Conservation (phyloP, 192 early-diverging fungal species). For the Backusella tuberculispora region DNA sequence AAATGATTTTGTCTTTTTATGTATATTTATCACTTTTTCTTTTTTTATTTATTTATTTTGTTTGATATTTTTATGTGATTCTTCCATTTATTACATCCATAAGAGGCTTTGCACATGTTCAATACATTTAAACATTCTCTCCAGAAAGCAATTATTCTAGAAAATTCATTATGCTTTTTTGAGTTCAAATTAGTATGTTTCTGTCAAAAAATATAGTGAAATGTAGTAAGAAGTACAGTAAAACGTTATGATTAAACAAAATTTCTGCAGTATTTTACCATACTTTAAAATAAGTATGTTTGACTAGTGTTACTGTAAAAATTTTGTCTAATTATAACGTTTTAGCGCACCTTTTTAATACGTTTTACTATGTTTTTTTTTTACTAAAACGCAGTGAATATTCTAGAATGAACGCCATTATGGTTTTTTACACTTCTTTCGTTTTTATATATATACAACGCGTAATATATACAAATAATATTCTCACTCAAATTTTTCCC, state of each 20-base stretch:
- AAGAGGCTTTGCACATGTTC: background rate
- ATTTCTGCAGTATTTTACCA: no score
- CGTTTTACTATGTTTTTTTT: background rate
- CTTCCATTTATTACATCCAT: background rate
- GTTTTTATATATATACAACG: background rate
- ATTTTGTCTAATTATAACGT: background rate
- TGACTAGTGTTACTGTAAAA: background rate
- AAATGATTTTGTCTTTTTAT: background rate
- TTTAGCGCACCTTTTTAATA: background rate
- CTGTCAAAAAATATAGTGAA: background rate
- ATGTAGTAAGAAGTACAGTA: background rate
- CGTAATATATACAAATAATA: background rate
- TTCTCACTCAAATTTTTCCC: background rate
- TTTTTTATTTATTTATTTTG: background rate
- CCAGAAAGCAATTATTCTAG: background rate
- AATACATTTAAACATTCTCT: background rate
- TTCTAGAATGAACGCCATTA: background rate
- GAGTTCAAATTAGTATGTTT: background rate
- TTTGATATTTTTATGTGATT: background rate
- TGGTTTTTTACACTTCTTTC: background rate
- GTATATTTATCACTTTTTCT: background rate
- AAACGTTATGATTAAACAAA: background rate
- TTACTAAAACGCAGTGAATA: background rate
- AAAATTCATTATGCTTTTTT: slow-evolving; percentile 8
- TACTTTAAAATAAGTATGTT: background rate